phyloP scores from a whole-genome alignment of 371 early-diverging fungal species.

The Mortierella sp. region DNA sequence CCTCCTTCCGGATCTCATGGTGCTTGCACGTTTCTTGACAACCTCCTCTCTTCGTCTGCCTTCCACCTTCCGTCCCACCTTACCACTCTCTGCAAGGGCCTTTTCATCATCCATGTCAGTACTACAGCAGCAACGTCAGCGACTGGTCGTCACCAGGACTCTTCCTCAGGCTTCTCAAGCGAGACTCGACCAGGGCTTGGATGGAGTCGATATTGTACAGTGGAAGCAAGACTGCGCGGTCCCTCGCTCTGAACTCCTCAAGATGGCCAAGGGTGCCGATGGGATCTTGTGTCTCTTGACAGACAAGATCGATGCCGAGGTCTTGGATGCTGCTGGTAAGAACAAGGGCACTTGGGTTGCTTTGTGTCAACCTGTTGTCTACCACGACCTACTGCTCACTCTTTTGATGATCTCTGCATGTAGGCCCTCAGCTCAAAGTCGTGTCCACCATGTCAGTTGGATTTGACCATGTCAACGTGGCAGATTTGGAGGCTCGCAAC shows the following conservation, averaged over 20 bases:
- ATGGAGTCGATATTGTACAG: constrained; percentile 39
- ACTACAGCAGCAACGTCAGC: constrained; percentile 25
- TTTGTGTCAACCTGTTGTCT: too few relatives aligned
- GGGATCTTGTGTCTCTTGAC: constrained; percentile 77
- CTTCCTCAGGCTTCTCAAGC: constrained; percentile 40
- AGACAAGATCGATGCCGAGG: constrained; percentile 76
- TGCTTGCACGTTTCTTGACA: constrained; percentile 13
- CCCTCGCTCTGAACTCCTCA: constrained; percentile 37
- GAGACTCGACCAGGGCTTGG: constrained; percentile 33
- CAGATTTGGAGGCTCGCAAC: constrained; percentile 58
- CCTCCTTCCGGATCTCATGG: neutral
- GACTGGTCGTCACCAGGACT: constrained; percentile 43
- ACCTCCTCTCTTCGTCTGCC: constrained; percentile 13
- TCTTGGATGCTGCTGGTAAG: constrained; percentile 70
- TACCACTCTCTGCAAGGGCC: constrained; percentile 11
- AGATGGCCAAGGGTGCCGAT: constrained; percentile 59
- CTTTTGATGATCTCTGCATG: neutral
- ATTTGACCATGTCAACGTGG: constrained; percentile 83
- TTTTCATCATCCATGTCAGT: constrained; percentile 28
- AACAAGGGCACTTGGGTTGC: too few relatives aligned
- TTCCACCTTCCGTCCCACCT: constrained; percentile 1
- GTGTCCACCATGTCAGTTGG: constrained; percentile 85
- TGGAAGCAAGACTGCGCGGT: constrained; percentile 48
- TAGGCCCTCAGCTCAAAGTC: constrained; percentile 66
- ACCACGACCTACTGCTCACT: neutral